phyloP scores from a whole-genome alignment of 352 stramenopile genomes.

The Globisporangium sylvaticum region DNA sequence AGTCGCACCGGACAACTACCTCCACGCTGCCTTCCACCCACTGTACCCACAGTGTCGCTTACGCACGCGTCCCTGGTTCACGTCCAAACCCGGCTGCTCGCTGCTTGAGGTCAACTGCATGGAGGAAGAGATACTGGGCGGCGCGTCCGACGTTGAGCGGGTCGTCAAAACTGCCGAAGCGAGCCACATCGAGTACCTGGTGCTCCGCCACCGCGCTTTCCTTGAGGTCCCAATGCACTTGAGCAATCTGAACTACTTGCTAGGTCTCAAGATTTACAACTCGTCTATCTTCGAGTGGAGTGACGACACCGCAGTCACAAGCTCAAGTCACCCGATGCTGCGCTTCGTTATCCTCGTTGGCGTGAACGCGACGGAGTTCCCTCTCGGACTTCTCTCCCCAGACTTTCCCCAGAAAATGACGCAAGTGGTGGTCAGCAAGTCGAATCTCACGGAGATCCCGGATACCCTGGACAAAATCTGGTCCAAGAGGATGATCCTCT shows the following conservation, averaged over 20 bases:
- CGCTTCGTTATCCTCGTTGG: constrained; percentile 11
- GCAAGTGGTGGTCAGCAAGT: constrained; percentile 6
- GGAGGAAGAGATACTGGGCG: neutral
- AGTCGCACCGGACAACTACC: too few relatives aligned
- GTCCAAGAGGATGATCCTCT: neutral
- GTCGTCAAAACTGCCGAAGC: neutral
- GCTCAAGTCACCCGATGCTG: constrained; percentile 6
- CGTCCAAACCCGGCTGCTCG: constrained; percentile 6
- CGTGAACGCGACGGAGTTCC: constrained; percentile 10
- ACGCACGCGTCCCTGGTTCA: constrained; percentile 12
- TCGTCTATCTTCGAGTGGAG: constrained; percentile 12
- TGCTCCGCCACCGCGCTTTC: constrained; percentile 9
- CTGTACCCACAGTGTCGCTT: constrained; percentile 26
- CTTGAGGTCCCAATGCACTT: constrained; percentile 9
- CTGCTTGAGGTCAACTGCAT: constrained; percentile 13
- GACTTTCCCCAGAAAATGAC: constrained; percentile 12
- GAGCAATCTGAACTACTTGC: neutral
- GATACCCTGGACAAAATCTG: constrained; percentile 9
- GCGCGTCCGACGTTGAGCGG: neutral
- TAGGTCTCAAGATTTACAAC: constrained; percentile 24
- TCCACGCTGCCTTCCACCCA: constrained; percentile 18
- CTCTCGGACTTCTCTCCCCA: constrained; percentile 1
- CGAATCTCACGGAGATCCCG: constrained; percentile 6
- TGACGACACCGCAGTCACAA: constrained; percentile 13
- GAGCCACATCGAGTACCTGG: constrained; percentile 14